These are phyloP conservation scores for Paulownia fortunei DNA, from an alignment of 257 asterid genomes.

Conservation along the genomic window DNA sequence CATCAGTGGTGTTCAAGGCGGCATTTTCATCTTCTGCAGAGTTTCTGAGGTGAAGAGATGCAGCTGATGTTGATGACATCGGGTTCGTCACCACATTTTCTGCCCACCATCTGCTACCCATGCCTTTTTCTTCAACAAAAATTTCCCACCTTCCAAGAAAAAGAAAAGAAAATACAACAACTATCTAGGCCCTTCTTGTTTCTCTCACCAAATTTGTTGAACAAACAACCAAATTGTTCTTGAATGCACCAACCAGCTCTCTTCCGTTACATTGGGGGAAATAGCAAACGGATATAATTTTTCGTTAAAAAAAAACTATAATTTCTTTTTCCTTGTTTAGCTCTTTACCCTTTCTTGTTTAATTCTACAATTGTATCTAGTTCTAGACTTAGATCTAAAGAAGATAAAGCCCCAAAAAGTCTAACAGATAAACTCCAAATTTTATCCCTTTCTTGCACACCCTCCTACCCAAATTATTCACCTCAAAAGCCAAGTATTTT, in stretches of 20 bases:
- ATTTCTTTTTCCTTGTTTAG: background rate
- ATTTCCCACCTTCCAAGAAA: constrained; percentile 32
- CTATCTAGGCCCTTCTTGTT: constrained; percentile 9
- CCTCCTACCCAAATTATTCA: constrained; percentile 5
- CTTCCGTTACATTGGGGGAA: background rate
- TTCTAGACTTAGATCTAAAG: constrained; percentile 25
- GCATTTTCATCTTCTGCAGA: constrained; percentile 42
- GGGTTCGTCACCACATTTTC: constrained; percentile 62
- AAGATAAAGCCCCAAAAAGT: constrained; percentile 4
- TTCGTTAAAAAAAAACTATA: background rate
- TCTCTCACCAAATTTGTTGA: constrained; percentile 33
- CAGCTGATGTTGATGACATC: constrained; percentile 44
- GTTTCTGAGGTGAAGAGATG: constrained; percentile 47
- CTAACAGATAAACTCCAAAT: background rate
- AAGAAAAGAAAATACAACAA: background rate
- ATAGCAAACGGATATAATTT: background rate
- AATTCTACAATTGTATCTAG: background rate
- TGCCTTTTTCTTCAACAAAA: constrained; percentile 28
- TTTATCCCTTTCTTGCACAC: constrained; percentile 7
- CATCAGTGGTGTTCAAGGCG: constrained; percentile 28
- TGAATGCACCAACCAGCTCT: constrained; percentile 33
- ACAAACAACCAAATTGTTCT: constrained; percentile 37
- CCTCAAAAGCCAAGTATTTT: background rate
- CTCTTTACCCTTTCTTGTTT: background rate
- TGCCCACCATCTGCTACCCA: constrained; percentile 85